These are phyloP conservation scores for Sarocladium oryzae DNA, from an alignment of 2,329 filamentous ascomycete species.

Conservation along the genomic window DNA sequence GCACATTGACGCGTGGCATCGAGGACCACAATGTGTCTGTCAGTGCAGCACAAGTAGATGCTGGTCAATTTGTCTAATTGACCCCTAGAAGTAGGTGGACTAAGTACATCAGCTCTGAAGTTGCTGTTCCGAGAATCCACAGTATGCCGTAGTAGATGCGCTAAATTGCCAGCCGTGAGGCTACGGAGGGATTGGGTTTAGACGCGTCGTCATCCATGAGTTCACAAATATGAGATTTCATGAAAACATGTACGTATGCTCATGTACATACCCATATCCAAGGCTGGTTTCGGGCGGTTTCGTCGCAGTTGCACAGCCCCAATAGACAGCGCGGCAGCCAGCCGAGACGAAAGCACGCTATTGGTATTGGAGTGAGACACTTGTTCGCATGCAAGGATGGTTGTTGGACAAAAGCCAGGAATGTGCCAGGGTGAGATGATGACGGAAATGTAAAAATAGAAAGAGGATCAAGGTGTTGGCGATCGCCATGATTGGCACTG, in stretches of 20 bases:
- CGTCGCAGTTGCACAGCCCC: constrained; percentile 2
- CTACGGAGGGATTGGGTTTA: neutral
- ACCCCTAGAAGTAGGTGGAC: no score
- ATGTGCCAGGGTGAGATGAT: neutral
- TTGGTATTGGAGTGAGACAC: neutral
- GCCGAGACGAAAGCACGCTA: neutral
- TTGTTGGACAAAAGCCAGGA: neutral
- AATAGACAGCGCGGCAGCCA: neutral
- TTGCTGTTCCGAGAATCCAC: no score
- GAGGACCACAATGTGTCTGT: no score
- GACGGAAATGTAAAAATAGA: constrained; percentile 2
- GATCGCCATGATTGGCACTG: neutral
- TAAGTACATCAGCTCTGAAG: no score
- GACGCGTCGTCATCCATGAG: constrained; percentile 2
- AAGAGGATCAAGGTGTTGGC: neutral
- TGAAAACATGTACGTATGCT: constrained; percentile 3
- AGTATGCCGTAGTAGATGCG: no score
- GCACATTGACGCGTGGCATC: no score
- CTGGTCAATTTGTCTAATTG: no score
- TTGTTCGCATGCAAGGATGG: neutral
- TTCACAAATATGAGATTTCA: neutral
- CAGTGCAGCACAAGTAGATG: no score
- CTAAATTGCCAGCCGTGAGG: neutral
- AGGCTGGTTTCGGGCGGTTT: neutral
- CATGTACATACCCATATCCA: neutral